Percentiles rank a stretch among this genome's conserved stretches.
Evolutionary conservation across 2,329 filamentous ascomycete genomes (phyloP).

Genomic region (Calonectria henricotiae): DNA sequence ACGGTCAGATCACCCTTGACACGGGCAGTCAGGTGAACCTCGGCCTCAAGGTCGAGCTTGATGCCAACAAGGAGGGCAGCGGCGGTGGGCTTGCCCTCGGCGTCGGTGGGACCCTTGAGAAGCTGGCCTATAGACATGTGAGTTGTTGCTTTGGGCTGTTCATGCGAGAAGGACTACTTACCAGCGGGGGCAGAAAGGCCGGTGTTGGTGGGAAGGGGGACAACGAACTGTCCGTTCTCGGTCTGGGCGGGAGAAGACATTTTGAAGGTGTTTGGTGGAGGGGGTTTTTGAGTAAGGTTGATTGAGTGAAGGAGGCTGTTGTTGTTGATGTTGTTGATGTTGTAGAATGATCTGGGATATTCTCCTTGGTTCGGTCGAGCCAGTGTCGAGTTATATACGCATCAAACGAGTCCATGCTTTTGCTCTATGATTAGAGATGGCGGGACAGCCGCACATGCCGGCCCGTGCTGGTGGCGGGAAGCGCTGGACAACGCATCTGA

Average conservation of each 20-base stretch:
- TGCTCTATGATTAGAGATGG: no score
- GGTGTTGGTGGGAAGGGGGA: constrained; percentile 53
- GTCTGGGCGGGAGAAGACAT: constrained; percentile 25
- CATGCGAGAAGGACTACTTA: constrained; percentile 42
- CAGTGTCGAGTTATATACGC: background rate
- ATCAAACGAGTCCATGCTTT: no score
- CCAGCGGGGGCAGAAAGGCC: constrained; percentile 56
- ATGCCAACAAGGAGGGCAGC: constrained; percentile 74
- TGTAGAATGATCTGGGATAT: background rate
- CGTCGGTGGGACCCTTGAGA: constrained; percentile 71
- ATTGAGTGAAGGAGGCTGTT: background rate
- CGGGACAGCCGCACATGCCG: no score
- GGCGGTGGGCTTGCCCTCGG: constrained; percentile 71
- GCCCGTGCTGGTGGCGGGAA: no score
- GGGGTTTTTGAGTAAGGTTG: background rate
- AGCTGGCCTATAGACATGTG: constrained; percentile 62
- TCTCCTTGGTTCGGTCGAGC: background rate
- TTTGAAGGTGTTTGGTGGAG: background rate
- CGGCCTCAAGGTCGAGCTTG: constrained; percentile 75
- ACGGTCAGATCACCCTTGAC: constrained; percentile 76
- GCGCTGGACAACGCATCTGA: no score
- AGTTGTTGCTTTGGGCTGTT: background rate
- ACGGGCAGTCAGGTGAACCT: constrained; percentile 74
- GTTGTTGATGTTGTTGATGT: background rate
- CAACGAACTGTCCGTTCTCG: constrained; percentile 48